Evolutionary conservation across 805 yeast genomes (phyloP).

Genomic region (Kazachstania taianensis): DNA sequence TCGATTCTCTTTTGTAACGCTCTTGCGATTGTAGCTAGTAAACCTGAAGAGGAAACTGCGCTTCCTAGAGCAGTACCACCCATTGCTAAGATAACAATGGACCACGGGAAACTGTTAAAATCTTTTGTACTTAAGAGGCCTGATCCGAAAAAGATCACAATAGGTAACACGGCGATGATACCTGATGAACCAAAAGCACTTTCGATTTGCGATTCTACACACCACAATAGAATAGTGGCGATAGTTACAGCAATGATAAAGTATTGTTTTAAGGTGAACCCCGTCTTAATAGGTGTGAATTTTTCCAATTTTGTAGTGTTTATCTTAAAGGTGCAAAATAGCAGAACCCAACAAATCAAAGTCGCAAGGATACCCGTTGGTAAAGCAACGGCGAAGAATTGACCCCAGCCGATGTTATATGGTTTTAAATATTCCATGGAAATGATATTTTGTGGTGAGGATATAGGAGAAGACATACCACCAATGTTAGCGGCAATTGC

Average conservation of each 20-base stretch:
- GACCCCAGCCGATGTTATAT: conserved; percentile 64
- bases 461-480: conserved; percentile 94
- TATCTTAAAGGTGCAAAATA: conserved; percentile 46
- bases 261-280: conserved; percentile 61
- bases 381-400: conserved; percentile 82
- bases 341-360: conserved; percentile 59
- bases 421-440: conserved; percentile 77
- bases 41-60: conserved; percentile 86
- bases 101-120: conserved; percentile 92
- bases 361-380: conserved; percentile 66
- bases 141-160: conserved; percentile 80
- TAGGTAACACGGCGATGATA: conserved; percentile 76
- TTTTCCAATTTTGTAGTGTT: conserved; percentile 39
- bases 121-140: conserved; percentile 78
- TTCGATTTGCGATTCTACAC: conserved; percentile 67
- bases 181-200: conserved; percentile 85
- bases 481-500: conserved; percentile 89
- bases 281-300: conserved; percentile 45
- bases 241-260: conserved; percentile 60
- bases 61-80: conserved; percentile 94
- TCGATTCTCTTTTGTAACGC: conserved; percentile 56
- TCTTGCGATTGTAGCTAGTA: conserved; percentile 67
- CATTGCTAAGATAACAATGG: conserved; percentile 91
- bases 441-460: conserved; percentile 91
- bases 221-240: conserved; percentile 78